Evolutionary conservation across 176 grass and related monocot species (phyloP).

Genomic region (Hordeum vulgare): DNA sequence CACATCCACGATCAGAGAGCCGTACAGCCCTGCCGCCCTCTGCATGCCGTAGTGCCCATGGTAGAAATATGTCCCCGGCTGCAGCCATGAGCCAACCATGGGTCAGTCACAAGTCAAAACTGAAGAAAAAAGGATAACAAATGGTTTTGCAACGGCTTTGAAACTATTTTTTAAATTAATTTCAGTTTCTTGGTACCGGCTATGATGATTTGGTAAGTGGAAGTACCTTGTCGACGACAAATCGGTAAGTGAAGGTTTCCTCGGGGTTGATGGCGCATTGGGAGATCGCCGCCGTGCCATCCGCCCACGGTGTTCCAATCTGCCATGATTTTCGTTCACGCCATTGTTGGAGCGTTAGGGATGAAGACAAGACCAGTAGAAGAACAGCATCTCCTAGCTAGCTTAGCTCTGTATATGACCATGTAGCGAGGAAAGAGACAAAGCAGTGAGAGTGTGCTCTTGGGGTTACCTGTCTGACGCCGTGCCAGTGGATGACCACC

Average conservation of each 20-base stretch:
- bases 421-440: background rate
- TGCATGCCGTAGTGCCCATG: conserved; percentile 97
- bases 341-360: background rate
- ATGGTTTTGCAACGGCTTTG: background rate
- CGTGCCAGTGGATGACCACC: conserved; percentile 90
- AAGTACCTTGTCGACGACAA: conserved; percentile 51
- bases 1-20: conserved; percentile 71
- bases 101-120: background rate
- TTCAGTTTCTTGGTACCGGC: background rate
- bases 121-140: background rate
- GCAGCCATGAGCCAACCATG: background rate
- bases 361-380: background rate
- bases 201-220: background rate
- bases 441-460: background rate
- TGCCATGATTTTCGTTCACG: background rate
- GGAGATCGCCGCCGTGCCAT: conserved; percentile 81
- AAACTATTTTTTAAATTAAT: background rate
- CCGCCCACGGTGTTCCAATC: conserved; percentile 85
- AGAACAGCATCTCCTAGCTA: background rate
- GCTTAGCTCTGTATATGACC: background rate
- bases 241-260: conserved; percentile 69
- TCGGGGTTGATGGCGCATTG: conserved; percentile 89
- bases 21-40: conserved; percentile 80
- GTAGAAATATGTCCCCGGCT: conserved; percentile 83
- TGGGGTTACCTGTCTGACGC: conserved; percentile 61